phyloP scores from a whole-genome alignment of 225 moss, liverwort and hornwort genomes.

The Pseudoscleropodium purum region DNA sequence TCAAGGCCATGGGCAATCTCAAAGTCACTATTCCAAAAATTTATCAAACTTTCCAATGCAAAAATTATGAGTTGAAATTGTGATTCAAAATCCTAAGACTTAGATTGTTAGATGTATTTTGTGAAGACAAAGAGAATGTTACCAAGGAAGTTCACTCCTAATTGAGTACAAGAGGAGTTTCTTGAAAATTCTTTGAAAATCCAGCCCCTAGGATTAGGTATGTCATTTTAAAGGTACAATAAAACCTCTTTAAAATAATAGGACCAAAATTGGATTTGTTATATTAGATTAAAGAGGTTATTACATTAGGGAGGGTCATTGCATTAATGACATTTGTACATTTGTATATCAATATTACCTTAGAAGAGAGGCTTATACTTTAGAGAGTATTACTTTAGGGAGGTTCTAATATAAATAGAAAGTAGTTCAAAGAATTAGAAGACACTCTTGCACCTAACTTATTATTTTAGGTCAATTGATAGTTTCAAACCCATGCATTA shows the following conservation, averaged over 20 bases:
- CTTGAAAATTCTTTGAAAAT: background rate
- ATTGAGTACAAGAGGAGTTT: background rate
- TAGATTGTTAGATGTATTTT: background rate
- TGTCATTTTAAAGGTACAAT: too few species aligned
- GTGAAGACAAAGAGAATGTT: background rate
- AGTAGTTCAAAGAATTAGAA: background rate
- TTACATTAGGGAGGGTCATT: too few species aligned
- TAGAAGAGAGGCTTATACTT: too few species aligned
- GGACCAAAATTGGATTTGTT: accelerated
- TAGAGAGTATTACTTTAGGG: too few species aligned
- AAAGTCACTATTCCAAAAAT: background rate
- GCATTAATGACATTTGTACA: background rate
- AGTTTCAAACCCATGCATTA: background rate
- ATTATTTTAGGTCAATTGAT: background rate
- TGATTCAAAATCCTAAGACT: background rate
- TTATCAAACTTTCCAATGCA: background rate
- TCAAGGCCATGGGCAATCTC: background rate
- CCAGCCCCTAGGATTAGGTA: accelerated
- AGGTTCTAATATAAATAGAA: background rate
- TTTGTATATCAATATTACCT: too few species aligned
- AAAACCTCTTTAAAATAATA: background rate
- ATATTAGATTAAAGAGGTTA: background rate
- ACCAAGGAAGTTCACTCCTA: background rate
- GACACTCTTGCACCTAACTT: background rate
- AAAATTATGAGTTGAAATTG: background rate